Evolutionary conservation across 495 filamentous ascomycete genomes (phyloP).

Genomic region (Hypomontagnella submonticulosa): DNA sequence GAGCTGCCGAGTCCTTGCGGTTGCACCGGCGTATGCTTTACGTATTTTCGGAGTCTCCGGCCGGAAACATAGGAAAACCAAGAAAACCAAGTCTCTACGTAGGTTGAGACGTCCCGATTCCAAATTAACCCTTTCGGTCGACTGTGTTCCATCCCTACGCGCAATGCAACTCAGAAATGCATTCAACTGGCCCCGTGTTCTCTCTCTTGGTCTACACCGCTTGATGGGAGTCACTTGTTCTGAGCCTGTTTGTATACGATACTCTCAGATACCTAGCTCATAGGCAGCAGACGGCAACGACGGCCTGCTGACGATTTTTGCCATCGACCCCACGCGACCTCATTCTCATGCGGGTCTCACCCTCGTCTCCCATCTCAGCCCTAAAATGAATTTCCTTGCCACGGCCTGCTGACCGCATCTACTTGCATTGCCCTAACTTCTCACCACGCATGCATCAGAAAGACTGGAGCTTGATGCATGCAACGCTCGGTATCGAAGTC

Average conservation of each 20-base stretch:
- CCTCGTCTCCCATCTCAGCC: conserved; percentile 29
- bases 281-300: conserved; percentile 23
- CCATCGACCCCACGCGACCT: conserved; percentile 33
- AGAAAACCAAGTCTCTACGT: conserved; percentile 4
- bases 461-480: conserved; percentile 22
- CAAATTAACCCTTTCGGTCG: not conserved
- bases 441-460: conserved; percentile 18
- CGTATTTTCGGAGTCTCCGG: conserved; percentile 29
- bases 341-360: conserved; percentile 28
- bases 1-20: conserved; percentile 14
- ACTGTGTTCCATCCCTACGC: not conserved
- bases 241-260: conserved; percentile 5
- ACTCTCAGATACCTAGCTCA: conserved; percentile 1
- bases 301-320: conserved; percentile 21
- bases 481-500: conserved; percentile 34
- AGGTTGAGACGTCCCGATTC: conserved; percentile 2
- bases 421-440: conserved; percentile 9
- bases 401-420: conserved; percentile 32
- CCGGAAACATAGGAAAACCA: conserved; percentile 5
- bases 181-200: conserved; percentile 19
- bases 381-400: conserved; percentile 21
- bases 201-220: conserved; percentile 26
- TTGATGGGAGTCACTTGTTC: conserved; percentile 24
- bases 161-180: conserved; percentile 27
- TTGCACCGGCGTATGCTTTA: conserved; percentile 22